Base-by-base conservation (phyloP, 352 stramenopile genomes). In the Vaucheria bursata region DNA sequence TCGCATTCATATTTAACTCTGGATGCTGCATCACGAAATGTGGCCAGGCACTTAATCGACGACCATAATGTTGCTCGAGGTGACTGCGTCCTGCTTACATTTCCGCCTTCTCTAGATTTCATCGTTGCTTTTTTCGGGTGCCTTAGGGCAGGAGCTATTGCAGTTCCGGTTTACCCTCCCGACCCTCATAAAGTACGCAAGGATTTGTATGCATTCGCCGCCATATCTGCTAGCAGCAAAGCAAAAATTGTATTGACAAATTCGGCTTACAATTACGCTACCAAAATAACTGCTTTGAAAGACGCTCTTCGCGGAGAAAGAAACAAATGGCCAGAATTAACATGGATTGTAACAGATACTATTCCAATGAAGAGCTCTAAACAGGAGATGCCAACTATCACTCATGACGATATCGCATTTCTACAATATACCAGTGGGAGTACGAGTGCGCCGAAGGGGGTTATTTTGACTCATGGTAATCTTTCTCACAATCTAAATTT, bases 91-190 rank as follows among this genome's bases (percentile, higher is more conserved):
- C 82, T 99, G 39, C 88, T 99, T 31, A 94, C 98, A 34, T 99
- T 98, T 81, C 93, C 95, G 34, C 97, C 97, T 4, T 94, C 90
- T 0, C 87, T 98, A 5, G 92, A 98, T 70, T 99, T 99, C 78
- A 97, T 98, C 34, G 86, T 99, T 33, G 88, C 93, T 0, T 99
- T 99, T 79, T 78, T 99, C 7, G 94, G 92, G 0, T 83, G 75
- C 53, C 73, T 84, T 0, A 29, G 79, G 69, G 65, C 78, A 29
- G 39, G 65, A 31, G n/a, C 85, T 34, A 79, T 88, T 49, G 68
- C 81, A 45, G 76, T 88, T 36, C 81, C 82, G 34, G 88, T 92
- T n/a, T 96, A 94, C 82, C 90, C 90, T 49, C 86, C 88, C 84
- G 93, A 99, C 85, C 96, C 95, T 0, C 86, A 89, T 35, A 93